Base-by-base conservation (phyloP, 225 moss, liverwort and hornwort genomes). In the Straminergon stramineum region DNA sequence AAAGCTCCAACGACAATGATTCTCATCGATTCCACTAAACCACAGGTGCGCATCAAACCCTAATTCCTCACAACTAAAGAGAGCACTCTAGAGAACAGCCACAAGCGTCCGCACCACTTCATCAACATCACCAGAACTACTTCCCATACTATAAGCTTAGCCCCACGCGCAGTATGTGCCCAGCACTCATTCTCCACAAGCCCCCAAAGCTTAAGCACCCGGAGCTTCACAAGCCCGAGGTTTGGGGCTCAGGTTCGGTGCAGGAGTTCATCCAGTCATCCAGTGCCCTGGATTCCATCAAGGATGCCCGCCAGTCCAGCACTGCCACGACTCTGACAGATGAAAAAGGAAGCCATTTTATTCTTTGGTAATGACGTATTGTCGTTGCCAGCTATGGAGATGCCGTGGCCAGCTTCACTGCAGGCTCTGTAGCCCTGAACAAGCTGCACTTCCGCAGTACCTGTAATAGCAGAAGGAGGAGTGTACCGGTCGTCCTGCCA, bases 311-410 rank as follows among this genome's bases (percentile, higher is more conserved):
- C 51, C 48, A 43, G 65, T 63, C 83, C 35, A 45, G 62, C 32
- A 45, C 41, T 81, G 71, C 71, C 85, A 71, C 85, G 60, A 76
- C 15, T 45, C 86, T 86, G 75, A n/a, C 75, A 48, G 52, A 52
- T 76, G 75, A 86, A 86, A 86, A 63, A 51, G 37, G 10, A 27
- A 52, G 51, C 55, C 65, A 78, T 39, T 66, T 23, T 22, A 39
- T 58, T 73, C 53, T 57, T 51, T 37, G 41, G 45, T 75, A 51
- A 61, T 48, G 86, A 75, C 51, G 67, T 58, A 51, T 52, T 58
- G 32, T 75, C 48, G 57, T 55, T 89, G 91, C 92, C 92, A 91
- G 91, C 92, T 76, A 82, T 51, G 82, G 84, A 87, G 82, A 89
- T 87, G 69, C 92, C 73, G 57, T 79, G 57, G 62, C 87, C 75